A percentile compares a stretch with the other conserved stretches of the same genome.
phyloP scores from a whole-genome alignment of 768 basidiomycete genomes.

The Leccinellum rugosiceps region DNA sequence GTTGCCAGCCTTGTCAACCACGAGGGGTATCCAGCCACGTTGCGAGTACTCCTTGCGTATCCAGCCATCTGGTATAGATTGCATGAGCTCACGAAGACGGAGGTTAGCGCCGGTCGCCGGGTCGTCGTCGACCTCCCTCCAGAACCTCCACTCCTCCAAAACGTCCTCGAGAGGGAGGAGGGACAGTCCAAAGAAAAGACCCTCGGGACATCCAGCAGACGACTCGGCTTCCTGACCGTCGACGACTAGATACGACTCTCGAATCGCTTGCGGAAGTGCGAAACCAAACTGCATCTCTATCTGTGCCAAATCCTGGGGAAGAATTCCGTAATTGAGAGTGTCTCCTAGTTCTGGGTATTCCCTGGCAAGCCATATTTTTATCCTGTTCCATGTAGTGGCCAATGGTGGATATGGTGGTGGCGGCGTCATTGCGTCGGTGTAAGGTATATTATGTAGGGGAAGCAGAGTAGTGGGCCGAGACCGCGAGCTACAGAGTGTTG shows the following conservation, averaged over 20 bases:
- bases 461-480: conserved; percentile 57
- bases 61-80: conserved; percentile 87
- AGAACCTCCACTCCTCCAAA: conserved; percentile 93
- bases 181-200: conserved; percentile 94
- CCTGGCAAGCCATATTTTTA: conserved; percentile 75
- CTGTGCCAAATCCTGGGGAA: conserved; percentile 72
- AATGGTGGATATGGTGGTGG: conserved; percentile 67
- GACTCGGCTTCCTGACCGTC: conserved; percentile 96
- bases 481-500: conserved; percentile 28
- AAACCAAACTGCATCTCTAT: conserved; percentile 86
- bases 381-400: conserved; percentile 77
- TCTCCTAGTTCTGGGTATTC: conserved; percentile 95
- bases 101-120: conserved; percentile 80
- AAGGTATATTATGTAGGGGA: conserved; percentile 60
- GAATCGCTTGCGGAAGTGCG: conserved; percentile 77
- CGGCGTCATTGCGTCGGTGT: conserved; percentile 38
- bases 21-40: conserved; percentile 94
- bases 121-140: conserved; percentile 91
- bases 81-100: conserved; percentile 72
- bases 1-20: conserved; percentile 92
- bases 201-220: conserved; percentile 81
- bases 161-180: conserved; percentile 91
- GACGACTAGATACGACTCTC: conserved; percentile 83
- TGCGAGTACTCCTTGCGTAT: conserved; percentile 87
- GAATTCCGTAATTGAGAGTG: conserved; percentile 90